phyloP scores from a whole-genome alignment of 192 early-diverging fungal genomes.

The Globomyces pollinis-pini region DNA sequence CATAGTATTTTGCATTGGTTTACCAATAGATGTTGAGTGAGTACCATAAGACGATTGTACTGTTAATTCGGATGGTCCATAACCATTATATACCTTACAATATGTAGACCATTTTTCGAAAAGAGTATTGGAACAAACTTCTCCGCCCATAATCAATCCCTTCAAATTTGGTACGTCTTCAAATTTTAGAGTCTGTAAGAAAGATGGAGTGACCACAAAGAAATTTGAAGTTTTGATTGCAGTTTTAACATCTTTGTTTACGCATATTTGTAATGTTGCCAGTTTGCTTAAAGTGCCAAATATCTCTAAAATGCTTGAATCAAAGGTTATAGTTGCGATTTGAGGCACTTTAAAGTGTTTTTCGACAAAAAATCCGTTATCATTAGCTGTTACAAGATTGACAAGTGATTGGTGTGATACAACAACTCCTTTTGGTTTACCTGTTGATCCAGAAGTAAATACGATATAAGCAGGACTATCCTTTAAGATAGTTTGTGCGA shows the following conservation, averaged over 20 bases:
- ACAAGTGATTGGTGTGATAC: constrained; percentile 11
- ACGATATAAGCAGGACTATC: constrained; percentile 32
- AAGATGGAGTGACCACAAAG: constrained; percentile 10
- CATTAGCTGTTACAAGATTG: not conserved
- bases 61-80: constrained; percentile 12
- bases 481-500: not conserved
- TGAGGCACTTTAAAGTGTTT: constrained; percentile 2
- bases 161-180: constrained; percentile 15
- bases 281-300: constrained; percentile 13
- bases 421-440: constrained; percentile 31
- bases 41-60: not conserved
- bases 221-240: not conserved
- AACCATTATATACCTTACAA: not conserved
- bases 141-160: constrained; percentile 14
- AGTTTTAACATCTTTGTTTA: not conserved
- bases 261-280: constrained; percentile 3
- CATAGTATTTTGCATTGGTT: not conserved
- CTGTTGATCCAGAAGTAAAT: constrained; percentile 36
- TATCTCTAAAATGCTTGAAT: constrained; percentile 18
- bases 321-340: constrained; percentile 18
- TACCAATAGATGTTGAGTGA: not conserved
- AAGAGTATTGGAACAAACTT: not conserved
- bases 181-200: not conserved
- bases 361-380: not conserved
- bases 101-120: not conserved